These are phyloP conservation scores for Medicago lupulina DNA, from an alignment of 306 rosid genomes.

Conservation along the genomic window DNA sequence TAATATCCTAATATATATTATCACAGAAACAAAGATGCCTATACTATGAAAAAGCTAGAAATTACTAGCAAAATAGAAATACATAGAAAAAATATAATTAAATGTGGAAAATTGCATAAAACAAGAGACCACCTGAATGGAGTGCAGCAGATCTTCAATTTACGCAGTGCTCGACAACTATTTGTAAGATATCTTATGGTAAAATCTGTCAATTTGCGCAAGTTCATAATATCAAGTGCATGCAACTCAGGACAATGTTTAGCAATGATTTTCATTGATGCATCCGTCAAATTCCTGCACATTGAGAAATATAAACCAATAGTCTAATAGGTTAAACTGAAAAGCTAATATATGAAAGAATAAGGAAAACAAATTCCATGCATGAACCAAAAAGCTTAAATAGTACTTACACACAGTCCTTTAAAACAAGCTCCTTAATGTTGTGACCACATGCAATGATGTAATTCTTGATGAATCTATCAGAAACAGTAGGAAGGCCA, in stretches of 20 bases:
- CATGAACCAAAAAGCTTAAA: too few species aligned
- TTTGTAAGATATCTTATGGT: conserved; percentile 67
- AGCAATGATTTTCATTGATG: conserved; percentile 68
- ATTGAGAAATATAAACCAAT: background rate
- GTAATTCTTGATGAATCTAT: conserved; percentile 56
- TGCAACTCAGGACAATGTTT: conserved; percentile 62
- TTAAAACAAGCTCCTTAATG: conserved; percentile 81
- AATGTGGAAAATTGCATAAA: background rate
- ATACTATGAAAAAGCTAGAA: conserved; percentile 22
- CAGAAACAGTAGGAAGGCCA: conserved; percentile 62
- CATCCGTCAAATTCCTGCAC: conserved; percentile 80
- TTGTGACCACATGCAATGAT: conserved; percentile 56
- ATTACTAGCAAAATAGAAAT: conserved; percentile 3
- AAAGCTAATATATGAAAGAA: too few species aligned
- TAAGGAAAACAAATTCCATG: too few species aligned
- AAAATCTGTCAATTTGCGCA: conserved; percentile 68
- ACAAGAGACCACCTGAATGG: conserved; percentile 66
- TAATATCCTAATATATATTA: background rate
- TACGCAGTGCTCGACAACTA: conserved; percentile 63
- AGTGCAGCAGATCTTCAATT: conserved; percentile 64
- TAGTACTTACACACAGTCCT: conserved; percentile 62
- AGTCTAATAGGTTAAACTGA: too few species aligned
- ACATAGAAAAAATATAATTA: background rate
- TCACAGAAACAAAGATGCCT: conserved; percentile 15
- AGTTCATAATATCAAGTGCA: conserved; percentile 60